These are phyloP conservation scores for Erodium maritimum DNA, from an alignment of 345 rosid species.

Conservation along the genomic window DNA sequence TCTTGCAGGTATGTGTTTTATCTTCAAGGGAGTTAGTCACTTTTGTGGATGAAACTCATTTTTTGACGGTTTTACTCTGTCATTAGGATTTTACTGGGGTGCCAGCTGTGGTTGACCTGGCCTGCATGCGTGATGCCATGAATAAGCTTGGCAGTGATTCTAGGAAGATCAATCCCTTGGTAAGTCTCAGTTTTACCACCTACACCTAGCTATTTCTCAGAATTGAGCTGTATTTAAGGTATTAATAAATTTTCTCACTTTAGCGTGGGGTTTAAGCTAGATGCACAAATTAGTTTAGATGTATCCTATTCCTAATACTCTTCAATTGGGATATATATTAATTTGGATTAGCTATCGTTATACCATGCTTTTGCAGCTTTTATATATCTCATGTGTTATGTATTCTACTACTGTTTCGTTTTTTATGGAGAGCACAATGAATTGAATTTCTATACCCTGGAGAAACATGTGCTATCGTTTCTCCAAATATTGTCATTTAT, in stretches of 20 bases:
- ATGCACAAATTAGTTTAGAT: too few relatives aligned
- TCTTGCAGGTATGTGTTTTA: conserved; percentile 49
- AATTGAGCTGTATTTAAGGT: not conserved
- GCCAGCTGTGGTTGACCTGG: conserved; percentile 98
- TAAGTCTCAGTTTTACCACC: conserved; percentile 9
- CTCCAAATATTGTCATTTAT: not conserved
- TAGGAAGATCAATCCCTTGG: conserved; percentile 85
- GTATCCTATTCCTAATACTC: not conserved
- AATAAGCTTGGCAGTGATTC: conserved; percentile 78
- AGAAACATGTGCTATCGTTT: not conserved
- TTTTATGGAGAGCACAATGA: not conserved
- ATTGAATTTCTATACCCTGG: not conserved
- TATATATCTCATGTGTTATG: not conserved
- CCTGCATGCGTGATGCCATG: conserved; percentile 99
- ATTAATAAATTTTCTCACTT: not conserved
- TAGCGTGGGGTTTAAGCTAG: not conserved
- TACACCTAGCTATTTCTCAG: not conserved
- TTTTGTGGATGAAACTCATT: not conserved
- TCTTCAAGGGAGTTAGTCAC: not conserved
- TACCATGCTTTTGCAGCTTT: not conserved
- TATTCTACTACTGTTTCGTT: not conserved
- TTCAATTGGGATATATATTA: not conserved
- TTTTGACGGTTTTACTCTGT: conserved; percentile 8
- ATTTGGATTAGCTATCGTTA: not conserved
- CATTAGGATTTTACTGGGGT: conserved; percentile 99